phyloP scores from a whole-genome alignment of 192 early-diverging fungal genomes.

The Lobulomyces angularis region DNA sequence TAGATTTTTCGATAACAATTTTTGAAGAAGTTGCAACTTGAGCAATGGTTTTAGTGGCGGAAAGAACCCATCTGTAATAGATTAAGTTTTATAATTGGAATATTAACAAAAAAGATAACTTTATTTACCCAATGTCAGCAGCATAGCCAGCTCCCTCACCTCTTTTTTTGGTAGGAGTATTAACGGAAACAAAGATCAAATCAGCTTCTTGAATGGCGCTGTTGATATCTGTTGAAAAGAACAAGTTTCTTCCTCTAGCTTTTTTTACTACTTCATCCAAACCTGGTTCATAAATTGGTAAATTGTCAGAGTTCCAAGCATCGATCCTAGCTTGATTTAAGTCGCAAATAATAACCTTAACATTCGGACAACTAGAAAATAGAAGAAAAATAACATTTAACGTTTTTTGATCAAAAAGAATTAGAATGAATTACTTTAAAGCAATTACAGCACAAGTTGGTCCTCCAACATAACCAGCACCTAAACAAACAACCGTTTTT shows the following conservation, averaged over 20 bases:
- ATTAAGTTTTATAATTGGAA: constrained; percentile 7
- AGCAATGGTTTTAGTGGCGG: constrained; percentile 73
- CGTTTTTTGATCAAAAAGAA: too few species aligned
- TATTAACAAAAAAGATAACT: constrained; percentile 3
- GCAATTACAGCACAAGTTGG: constrained; percentile 89
- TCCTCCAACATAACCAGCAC: constrained; percentile 92
- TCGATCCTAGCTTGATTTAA: constrained; percentile 65
- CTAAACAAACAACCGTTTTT: too few species aligned
- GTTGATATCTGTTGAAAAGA: constrained; percentile 77
- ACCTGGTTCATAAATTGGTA: constrained; percentile 89
- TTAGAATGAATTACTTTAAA: too few species aligned
- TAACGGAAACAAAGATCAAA: constrained; percentile 85
- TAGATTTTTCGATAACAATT: constrained; percentile 90
- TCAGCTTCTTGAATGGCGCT: constrained; percentile 63
- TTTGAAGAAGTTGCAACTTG: constrained; percentile 63
- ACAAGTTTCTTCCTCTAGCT: constrained; percentile 67
- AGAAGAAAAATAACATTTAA: too few species aligned
- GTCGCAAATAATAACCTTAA: constrained; percentile 87
- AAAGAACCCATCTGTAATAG: constrained; percentile 65
- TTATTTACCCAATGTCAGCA: constrained; percentile 66
- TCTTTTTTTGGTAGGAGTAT: constrained; percentile 75
- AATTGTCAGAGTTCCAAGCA: constrained; percentile 76
- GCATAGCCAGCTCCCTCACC: constrained; percentile 68
- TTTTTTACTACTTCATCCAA: constrained; percentile 71
- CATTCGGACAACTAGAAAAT: too few species aligned